phyloP scores from a whole-genome alignment of 176 grass and related monocot species.

The Musa acuminata region DNA sequence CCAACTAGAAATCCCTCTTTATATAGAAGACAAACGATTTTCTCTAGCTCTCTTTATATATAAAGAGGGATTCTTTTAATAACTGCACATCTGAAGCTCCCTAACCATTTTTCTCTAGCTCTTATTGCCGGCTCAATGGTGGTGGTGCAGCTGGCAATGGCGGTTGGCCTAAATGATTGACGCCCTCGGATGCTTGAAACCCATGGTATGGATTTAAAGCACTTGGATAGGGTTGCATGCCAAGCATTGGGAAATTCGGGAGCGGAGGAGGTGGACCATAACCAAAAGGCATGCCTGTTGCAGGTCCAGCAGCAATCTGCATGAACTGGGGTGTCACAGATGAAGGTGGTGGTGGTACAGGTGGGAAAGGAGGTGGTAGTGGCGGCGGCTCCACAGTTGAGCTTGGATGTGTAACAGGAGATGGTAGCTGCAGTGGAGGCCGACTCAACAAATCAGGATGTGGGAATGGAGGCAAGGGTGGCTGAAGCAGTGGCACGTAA shows the following conservation, averaged over 20 bases:
- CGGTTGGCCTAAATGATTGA: slow-evolving; percentile 8
- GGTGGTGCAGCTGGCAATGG: slow-evolving; percentile 15
- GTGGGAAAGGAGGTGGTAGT: slow-evolving; percentile 5
- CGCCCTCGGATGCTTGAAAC: slow-evolving; percentile 9
- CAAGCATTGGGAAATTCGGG: neutral
- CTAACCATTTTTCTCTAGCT: neutral
- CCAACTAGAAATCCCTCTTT: neutral
- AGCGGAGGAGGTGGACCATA: slow-evolving; percentile 2
- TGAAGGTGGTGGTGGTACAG: neutral
- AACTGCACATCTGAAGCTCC: neutral
- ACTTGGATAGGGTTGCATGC: slow-evolving; percentile 2
- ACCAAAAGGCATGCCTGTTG: neutral
- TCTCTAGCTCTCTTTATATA: too few relatives aligned
- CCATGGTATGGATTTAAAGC: neutral
- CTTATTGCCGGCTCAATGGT: slow-evolving; percentile 8
- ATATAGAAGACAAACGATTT: too few relatives aligned
- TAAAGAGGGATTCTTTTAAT: neutral
- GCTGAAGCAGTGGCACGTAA: neutral
- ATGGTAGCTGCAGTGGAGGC: slow-evolving; percentile 8
- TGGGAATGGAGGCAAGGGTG: neutral
- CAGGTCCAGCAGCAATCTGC: neutral
- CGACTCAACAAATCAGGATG: slow-evolving; percentile 2
- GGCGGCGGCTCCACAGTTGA: neutral
- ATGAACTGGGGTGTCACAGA: slow-evolving; percentile 7
- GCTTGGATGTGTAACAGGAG: neutral